Percentiles rank a stretch among this genome's conserved stretches.
Evolutionary conservation across 768 basidiomycete species (phyloP).

Genomic region (Rhodotorula sphaerocarpa): DNA sequence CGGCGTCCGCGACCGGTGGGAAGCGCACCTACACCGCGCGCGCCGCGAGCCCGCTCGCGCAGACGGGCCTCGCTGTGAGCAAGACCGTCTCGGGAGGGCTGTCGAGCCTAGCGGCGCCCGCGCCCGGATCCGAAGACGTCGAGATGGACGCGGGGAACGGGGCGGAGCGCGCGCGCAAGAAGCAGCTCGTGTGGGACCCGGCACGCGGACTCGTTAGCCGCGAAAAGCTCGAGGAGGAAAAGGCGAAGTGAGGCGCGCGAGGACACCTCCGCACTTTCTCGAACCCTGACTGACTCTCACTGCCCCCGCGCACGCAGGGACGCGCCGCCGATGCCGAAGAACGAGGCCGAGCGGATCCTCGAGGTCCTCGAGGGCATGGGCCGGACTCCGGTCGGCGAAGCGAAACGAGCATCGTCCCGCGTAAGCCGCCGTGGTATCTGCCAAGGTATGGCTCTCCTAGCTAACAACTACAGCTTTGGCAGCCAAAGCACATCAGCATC

Average conservation of each 20-base stretch:
- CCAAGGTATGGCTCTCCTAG: too few species aligned
- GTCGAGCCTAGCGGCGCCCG: not conserved
- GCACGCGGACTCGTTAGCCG: constrained; percentile 26
- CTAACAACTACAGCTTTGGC: not conserved
- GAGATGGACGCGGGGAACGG: not conserved
- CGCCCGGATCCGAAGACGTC: not conserved
- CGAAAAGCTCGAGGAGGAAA: constrained; percentile 22
- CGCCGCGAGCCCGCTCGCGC: not conserved
- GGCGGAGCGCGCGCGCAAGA: constrained; percentile 28
- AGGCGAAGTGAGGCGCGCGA: not conserved
- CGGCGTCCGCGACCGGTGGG: not conserved
- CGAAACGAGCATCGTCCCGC: constrained; percentile 16
- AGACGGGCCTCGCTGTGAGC: not conserved
- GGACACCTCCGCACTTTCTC: too few species aligned
- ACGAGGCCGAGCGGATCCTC: constrained; percentile 35
- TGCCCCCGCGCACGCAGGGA: constrained; percentile 4
- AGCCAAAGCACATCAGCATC: constrained; percentile 25
- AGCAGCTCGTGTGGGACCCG: constrained; percentile 35
- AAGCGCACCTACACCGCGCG: constrained; percentile 7
- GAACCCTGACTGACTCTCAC: too few species aligned
- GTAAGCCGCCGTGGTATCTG: constrained; percentile 1
- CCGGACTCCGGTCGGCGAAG: constrained; percentile 29
- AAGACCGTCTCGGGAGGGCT: not conserved
- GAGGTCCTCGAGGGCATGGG: constrained; percentile 36
- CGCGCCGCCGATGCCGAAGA: constrained; percentile 27